Evolutionary conservation across 805 yeast species (phyloP), one percentile per base, ranked within the genome.

Genomic region (Starmerella etchellsii): DNA sequence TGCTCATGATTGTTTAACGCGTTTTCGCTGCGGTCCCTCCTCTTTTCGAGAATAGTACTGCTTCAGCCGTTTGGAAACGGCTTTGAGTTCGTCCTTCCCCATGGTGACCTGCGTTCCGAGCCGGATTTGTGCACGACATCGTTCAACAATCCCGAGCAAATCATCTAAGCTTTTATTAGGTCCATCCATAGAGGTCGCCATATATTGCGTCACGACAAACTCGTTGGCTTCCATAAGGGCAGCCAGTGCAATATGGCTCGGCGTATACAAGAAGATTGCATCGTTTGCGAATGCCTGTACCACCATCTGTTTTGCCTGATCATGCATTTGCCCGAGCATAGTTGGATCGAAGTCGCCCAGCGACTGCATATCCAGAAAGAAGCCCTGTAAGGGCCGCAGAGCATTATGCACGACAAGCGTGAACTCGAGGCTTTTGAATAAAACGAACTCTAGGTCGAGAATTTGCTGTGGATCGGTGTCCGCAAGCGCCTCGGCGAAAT

Each of bases 211-310:
- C 2, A 81, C 72, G 29, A 81, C 61, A 20, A 69, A 72, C 47
- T 69, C 74, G 59, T 84, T 81, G 13, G 69, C 73, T 40, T 70
- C 68, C 62, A 79, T 73, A 55, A 87, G 67, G 14, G 91, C 83
- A 0, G 95, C 91, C 39, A 91, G 64, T 1, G 97, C 95, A 24
- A 91, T 82, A 55, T 91, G 98, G 1, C 97, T 95, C 1, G 99
- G 99, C 0, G 97, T 78, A 61, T 64, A 88, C 27, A 75, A 64
- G 52, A 83, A 88, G 8, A 70, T 65, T 3, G 73, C 87, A 56
- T 91, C 95, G 16, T 88, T 75, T 27, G 78, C 63, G 31, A 83
- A 64, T n/a, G 82, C 70, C 21, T 76, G 81, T 34, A 75, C 72
- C 4, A 82, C 67, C 58, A 76, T 61, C 23, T 65, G 68, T 51